Evolutionary conservation across 176 grass and related monocot genomes (phyloP).

Genomic region (Elaeis guineensis): DNA sequence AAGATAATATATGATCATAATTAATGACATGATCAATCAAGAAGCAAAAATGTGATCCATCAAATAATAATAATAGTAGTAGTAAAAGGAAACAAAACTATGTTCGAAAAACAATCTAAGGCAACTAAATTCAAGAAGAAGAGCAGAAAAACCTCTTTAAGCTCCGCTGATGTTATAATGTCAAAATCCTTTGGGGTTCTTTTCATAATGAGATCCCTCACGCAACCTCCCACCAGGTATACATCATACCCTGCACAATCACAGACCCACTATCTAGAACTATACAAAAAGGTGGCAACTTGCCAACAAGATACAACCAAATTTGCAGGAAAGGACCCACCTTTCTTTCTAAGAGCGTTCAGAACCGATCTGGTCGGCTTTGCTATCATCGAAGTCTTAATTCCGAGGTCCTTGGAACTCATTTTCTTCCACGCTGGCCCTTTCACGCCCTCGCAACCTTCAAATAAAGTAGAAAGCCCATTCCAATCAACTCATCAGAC

Average conservation of each 20-base stretch:
- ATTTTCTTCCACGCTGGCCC: constrained; percentile 58
- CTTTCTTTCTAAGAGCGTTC: constrained; percentile 64
- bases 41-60: no score
- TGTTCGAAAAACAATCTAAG: no score
- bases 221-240: constrained; percentile 91
- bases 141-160: constrained; percentile 54
- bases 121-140: no score
- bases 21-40: no score
- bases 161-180: constrained; percentile 82
- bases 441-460: constrained; percentile 29
- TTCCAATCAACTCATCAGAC: no score
- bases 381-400: constrained; percentile 69
- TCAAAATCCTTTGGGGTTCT: constrained; percentile 95
- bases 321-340: constrained; percentile 8
- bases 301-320: no score
- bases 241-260: constrained; percentile 72
- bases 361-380: constrained; percentile 66
- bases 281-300: background rate
- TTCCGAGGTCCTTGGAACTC: constrained; percentile 57
- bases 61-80: no score
- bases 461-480: background rate
- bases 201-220: constrained; percentile 91
- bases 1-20: no score
- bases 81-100: no score
- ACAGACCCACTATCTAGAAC: background rate